phyloP scores from a whole-genome alignment of 73 alveolate species.

The Breviolum minutum region DNA sequence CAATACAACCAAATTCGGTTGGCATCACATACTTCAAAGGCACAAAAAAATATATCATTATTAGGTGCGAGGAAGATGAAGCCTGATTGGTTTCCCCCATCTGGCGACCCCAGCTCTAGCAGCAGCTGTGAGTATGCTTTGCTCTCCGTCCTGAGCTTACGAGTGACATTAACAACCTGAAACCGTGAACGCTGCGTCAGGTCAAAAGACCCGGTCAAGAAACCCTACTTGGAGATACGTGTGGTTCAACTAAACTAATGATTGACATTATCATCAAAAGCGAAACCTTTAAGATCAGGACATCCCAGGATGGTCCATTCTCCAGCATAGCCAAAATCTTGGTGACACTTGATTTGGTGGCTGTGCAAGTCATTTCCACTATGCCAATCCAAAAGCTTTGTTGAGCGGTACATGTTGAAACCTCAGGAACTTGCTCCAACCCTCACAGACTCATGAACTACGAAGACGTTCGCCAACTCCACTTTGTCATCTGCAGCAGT shows the following conservation, averaged over 20 bases:
- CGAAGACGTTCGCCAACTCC: slow-evolving; percentile 91
- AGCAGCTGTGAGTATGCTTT: slow-evolving; percentile 55
- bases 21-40: too few relatives aligned
- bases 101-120: slow-evolving; percentile 17
- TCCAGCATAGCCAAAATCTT: slow-evolving; percentile 75
- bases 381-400: too few relatives aligned
- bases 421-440: slow-evolving; percentile 37
- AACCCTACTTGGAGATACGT: neutral
- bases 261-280: neutral
- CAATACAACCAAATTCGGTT: too few relatives aligned
- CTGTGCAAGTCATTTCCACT: too few relatives aligned
- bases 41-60: too few relatives aligned
- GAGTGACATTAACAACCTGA: too few relatives aligned
- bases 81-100: neutral
- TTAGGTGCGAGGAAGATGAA: too few relatives aligned
- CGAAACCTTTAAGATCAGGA: neutral
- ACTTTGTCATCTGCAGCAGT: slow-evolving; percentile 68
- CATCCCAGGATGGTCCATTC: slow-evolving; percentile 73
- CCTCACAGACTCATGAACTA: slow-evolving; percentile 87
- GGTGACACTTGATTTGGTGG: neutral
- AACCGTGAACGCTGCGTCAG: neutral
- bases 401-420: neutral
- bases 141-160: neutral
- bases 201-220: neutral
- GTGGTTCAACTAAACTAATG: neutral